Percentiles rank a stretch among this genome's conserved stretches.
These are phyloP conservation scores for Baorangia bicolor DNA, from an alignment of 768 basidiomycete species.

Conservation along the genomic window DNA sequence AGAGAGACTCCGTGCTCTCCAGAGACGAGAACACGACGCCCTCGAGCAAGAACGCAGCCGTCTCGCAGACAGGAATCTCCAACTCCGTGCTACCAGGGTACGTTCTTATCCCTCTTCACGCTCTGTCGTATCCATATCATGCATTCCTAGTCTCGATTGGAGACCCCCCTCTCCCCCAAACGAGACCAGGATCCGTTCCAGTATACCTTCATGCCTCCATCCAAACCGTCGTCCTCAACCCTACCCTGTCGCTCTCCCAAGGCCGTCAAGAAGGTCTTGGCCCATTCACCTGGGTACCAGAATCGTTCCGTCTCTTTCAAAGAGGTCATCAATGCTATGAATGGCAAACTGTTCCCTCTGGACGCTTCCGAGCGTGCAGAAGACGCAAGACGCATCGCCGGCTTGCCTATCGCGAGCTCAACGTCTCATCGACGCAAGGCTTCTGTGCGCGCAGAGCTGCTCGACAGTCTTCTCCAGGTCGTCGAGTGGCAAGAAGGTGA, in stretches of 20 bases:
- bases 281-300: slow-evolving; percentile 10
- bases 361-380: slow-evolving; percentile 35
- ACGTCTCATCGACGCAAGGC: slow-evolving; percentile 18
- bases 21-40: slow-evolving; percentile 31
- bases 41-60: slow-evolving; percentile 31
- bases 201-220: slow-evolving; percentile 33
- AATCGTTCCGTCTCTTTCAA: slow-evolving; percentile 50
- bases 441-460: slow-evolving; percentile 35
- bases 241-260: slow-evolving; percentile 21
- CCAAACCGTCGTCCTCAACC: slow-evolving; percentile 19
- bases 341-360: slow-evolving; percentile 54
- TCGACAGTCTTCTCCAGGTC: slow-evolving; percentile 44
- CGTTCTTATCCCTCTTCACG: slow-evolving; percentile 1
- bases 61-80: slow-evolving; percentile 9
- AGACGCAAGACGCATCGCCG: slow-evolving; percentile 31
- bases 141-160: slow-evolving; percentile 16
- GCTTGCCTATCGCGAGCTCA: slow-evolving; percentile 19
- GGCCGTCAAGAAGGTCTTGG: slow-evolving; percentile 4
- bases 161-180: slow-evolving; percentile 2
- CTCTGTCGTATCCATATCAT: slow-evolving; percentile 10
- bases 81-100: slow-evolving; percentile 22
- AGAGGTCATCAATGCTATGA: slow-evolving; percentile 57
- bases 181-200: slow-evolving; percentile 32
- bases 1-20: slow-evolving; percentile 36
- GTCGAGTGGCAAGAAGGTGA: slow-evolving; percentile 44